These are phyloP conservation scores for Neurospora sp. DNA, from an alignment of 2,329 filamentous ascomycete species.

Conservation along the genomic window DNA sequence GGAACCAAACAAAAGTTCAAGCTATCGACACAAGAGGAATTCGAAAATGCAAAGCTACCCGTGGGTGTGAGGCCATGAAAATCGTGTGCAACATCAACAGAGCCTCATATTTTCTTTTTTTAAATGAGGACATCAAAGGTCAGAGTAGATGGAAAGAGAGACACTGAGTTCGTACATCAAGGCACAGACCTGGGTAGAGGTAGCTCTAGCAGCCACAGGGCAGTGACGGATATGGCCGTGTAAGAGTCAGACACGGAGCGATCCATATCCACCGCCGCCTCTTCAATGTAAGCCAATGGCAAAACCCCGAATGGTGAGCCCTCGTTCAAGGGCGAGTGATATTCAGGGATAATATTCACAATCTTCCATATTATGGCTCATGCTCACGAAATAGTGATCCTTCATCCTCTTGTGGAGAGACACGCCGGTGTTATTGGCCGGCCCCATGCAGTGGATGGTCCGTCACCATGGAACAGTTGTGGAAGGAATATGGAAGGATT, in stretches of 20 bases:
- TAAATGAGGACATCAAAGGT: background rate
- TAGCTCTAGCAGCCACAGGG: background rate
- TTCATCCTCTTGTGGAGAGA: background rate
- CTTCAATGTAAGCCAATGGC: background rate
- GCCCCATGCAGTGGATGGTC: background rate
- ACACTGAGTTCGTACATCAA: background rate
- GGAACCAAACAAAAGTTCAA: background rate
- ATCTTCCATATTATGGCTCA: background rate
- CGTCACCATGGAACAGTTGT: background rate
- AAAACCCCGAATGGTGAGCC: background rate
- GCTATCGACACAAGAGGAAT: background rate
- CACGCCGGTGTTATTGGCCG: background rate
- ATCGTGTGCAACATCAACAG: background rate
- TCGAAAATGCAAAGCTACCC: background rate
- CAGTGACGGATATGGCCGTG: background rate
- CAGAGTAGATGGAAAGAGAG: background rate
- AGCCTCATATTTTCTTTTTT: background rate
- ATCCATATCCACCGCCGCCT: background rate
- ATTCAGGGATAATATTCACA: background rate
- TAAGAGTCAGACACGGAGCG: background rate
- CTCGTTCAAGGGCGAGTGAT: background rate
- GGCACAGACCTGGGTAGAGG: background rate
- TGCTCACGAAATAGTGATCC: background rate
- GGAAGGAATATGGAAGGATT: background rate
- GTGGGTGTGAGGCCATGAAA: background rate